Conservation (phyloP, 805 yeast genomes). For the Priceomyces fermenticarens region DNA sequence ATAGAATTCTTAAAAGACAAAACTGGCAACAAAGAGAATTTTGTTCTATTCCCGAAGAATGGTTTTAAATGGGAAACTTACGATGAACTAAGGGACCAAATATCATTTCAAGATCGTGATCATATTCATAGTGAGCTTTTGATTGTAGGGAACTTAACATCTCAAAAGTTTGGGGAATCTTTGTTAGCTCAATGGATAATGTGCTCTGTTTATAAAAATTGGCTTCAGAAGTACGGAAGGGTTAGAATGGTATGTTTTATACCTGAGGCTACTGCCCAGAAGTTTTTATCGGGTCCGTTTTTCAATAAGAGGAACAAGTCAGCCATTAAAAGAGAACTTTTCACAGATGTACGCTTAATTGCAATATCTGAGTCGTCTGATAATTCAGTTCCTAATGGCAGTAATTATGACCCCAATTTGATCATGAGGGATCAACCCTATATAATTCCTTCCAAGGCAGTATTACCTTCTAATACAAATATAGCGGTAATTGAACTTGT, state of each 20-base stretch:
- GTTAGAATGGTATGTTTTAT: conserved; percentile 74
- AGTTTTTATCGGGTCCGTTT: conserved; percentile 57
- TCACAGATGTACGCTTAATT: conserved; percentile 54
- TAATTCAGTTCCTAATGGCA: conserved; percentile 24
- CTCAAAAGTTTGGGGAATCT: conserved; percentile 55
- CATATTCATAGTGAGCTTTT: conserved; percentile 53
- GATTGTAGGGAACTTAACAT: conserved; percentile 57
- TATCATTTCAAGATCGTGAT: conserved; percentile 24
- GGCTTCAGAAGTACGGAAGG: conserved; percentile 70
- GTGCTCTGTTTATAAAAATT: conserved; percentile 65
- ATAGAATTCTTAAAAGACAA: conserved; percentile 18
- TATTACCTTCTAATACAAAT: conserved; percentile 31
- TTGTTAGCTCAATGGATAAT: conserved; percentile 71
- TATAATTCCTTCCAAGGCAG: conserved; percentile 23
- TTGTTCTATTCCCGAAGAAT: conserved; percentile 36
- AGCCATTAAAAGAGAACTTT: conserved; percentile 62
- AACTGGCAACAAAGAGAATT: conserved; percentile 28
- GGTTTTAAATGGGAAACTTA: conserved; percentile 73
- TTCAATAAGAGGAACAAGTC: conserved; percentile 55
- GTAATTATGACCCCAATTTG: conserved; percentile 33
- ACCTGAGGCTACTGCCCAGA: conserved; percentile 47
- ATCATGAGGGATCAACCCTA: conserved; percentile 36
- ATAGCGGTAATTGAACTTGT: conserved; percentile 57
- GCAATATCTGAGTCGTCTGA: conserved; percentile 39
- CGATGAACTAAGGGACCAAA: conserved; percentile 37